Base-by-base conservation (phyloP, 441 rosid species). In the Gossypium lobatum region DNA sequence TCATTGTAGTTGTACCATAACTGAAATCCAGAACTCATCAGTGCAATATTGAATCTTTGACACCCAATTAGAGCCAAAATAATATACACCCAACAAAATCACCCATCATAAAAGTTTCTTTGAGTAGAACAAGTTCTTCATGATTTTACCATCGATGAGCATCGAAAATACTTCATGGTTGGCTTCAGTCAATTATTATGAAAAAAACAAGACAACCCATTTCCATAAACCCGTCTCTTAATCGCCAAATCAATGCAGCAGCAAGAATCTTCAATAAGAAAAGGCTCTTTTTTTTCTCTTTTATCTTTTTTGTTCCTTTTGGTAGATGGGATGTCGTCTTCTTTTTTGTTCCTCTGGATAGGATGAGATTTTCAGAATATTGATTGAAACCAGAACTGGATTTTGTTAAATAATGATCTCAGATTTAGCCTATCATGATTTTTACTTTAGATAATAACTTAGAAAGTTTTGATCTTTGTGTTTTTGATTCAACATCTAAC, bases 1-100 rank as follows among this genome's bases (percentile, higher is more conserved):
- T 25, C 76, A 80, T 66, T 73, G 34, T 28, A 64, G 20, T 60
- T 73, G 34, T 73, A 53, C 64, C 72, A 72, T 42, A 39, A 9
- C 21, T 31, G 34, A 50, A 42, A 61, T n/a, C n/a, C 42, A 1
- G 21, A 66, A 34, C 37, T 50, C 73, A 72, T 34, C 55, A 11
- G 20, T 60, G 31, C 20, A 60, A 72, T 5, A 60, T 59, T 37
- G 68, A 62, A 65, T 75, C 70, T 34, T 57, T 71, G 71, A 23
- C 31, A 9, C 52, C 55, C 50, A 45, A 45, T 13, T 25, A 65
- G 20, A 13, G 55, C 70, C 55, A 23, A 65, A 65, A n/a, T 26
- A 65, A 45, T 42, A 65, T 20, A 65, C 34, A 21, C 10, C 9
- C 21, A 17, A 17, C 39, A n/a, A 34, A 62, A 63, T 63, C 54